Conservation (phyloP, 108 stramenopile genomes). For the Cyclotella baltica region DNA sequence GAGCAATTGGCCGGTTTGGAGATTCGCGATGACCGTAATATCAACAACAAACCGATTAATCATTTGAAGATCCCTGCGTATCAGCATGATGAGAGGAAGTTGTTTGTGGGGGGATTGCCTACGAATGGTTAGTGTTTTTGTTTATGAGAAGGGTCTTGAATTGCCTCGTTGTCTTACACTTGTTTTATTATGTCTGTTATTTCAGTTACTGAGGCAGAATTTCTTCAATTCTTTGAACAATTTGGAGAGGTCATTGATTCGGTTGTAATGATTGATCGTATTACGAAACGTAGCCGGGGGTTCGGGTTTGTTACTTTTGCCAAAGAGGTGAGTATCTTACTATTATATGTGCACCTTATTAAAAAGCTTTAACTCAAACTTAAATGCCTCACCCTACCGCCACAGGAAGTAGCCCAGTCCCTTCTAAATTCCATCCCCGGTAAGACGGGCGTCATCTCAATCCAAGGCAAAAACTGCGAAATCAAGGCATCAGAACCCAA, state of each 20-base stretch:
- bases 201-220: constrained; percentile 70
- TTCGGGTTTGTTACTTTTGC: constrained; percentile 95
- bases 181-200: background rate
- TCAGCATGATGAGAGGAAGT: constrained; percentile 67
- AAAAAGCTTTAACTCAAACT: background rate
- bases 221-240: constrained; percentile 74
- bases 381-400: background rate
- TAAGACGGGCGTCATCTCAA: constrained; percentile 57
- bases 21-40: background rate
- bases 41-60: background rate
- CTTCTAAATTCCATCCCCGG: constrained; percentile 47
- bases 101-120: constrained; percentile 85
- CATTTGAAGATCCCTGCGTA: constrained; percentile 53
- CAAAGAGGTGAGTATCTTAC: constrained; percentile 41
- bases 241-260: constrained; percentile 78
- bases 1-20: constrained; percentile 2
- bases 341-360: no score
- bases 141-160: no score
- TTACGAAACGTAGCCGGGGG: constrained; percentile 79
- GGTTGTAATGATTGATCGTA: constrained; percentile 81
- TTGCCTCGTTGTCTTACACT: background rate
- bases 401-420: constrained; percentile 38
- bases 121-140: constrained; percentile 56
- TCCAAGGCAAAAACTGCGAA: constrained; percentile 76
- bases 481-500: constrained; percentile 76